These are phyloP conservation scores for Botrytis pseudocinerea DNA, from an alignment of 2,329 filamentous ascomycete genomes.

Conservation along the genomic window DNA sequence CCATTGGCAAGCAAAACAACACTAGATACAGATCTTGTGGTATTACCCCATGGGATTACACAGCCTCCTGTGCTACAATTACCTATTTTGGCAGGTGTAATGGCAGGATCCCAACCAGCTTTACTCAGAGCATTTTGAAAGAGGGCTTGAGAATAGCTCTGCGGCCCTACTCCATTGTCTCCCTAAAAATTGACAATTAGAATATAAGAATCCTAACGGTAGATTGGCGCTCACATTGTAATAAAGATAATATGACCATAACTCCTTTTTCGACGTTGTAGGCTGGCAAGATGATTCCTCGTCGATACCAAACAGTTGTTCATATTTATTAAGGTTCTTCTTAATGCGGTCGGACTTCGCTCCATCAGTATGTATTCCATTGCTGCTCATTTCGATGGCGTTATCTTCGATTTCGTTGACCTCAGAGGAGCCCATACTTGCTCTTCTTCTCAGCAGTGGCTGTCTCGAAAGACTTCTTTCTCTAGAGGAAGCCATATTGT, in stretches of 20 bases:
- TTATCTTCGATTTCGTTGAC: constrained; percentile 22
- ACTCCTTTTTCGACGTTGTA: constrained; percentile 44
- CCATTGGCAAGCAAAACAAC: constrained; percentile 47
- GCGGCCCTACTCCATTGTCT: constrained; percentile 47
- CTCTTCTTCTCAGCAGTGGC: not conserved
- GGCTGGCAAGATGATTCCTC: constrained; percentile 43
- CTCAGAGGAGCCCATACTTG: constrained; percentile 10
- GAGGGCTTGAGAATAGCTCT: constrained; percentile 45
- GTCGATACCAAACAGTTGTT: constrained; percentile 43
- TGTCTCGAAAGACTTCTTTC: constrained; percentile 4
- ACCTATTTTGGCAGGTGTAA: constrained; percentile 33
- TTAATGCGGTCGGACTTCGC: constrained; percentile 29
- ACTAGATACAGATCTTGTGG: constrained; percentile 43
- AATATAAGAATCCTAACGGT: not conserved
- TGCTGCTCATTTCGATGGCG: constrained; percentile 21
- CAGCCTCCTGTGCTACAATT: constrained; percentile 40
- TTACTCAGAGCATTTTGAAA: constrained; percentile 46
- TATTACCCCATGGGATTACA: constrained; percentile 45
- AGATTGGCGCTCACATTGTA: constrained; percentile 41
- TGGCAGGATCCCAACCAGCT: constrained; percentile 44
- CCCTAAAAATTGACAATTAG: constrained; percentile 29
- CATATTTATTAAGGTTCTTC: constrained; percentile 38
- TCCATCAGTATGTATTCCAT: constrained; percentile 22
- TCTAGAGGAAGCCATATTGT: constrained; percentile 9
- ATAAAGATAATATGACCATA: constrained; percentile 49